These are phyloP conservation scores for Ilyonectria mors-panacis DNA, from an alignment of 2,329 filamentous ascomycete genomes.

Conservation along the genomic window DNA sequence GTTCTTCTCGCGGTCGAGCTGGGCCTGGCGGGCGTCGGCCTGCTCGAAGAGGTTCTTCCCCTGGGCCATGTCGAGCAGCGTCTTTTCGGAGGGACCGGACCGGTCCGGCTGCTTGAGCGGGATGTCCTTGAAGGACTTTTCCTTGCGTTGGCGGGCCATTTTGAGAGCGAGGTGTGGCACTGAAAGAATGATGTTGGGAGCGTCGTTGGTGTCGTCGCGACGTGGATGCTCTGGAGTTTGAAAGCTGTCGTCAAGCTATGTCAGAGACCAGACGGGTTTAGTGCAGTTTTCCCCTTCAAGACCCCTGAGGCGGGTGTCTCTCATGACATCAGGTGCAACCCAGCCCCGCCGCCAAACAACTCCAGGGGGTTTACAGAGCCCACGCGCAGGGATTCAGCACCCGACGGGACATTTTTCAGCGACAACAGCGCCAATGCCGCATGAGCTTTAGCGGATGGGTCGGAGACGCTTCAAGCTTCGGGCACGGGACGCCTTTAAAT, in stretches of 20 bases:
- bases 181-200: neutral
- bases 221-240: neutral
- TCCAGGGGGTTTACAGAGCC: too few species aligned
- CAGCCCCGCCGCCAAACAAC: conserved; percentile 13
- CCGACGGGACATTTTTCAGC: neutral
- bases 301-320: conserved; percentile 11
- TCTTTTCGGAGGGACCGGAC: conserved; percentile 72
- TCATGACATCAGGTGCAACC: conserved; percentile 26
- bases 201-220: conserved; percentile 20
- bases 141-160: conserved; percentile 67
- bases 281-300: conserved; percentile 23
- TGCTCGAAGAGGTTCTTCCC: conserved; percentile 72
- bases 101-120: conserved; percentile 80
- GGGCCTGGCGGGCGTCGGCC: conserved; percentile 57
- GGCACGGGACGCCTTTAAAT: neutral
- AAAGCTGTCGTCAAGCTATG: conserved; percentile 16
- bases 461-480: neutral
- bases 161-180: conserved; percentile 28
- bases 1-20: conserved; percentile 46
- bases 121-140: conserved; percentile 65
- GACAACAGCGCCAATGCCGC: neutral
- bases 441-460: neutral
- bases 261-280: conserved; percentile 10
- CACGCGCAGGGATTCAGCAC: too few species aligned
- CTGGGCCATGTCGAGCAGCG: conserved; percentile 80